A percentile compares a stretch with the other conserved stretches of the same genome.
Evolutionary conservation across 345 rosid genomes (phyloP).

Genomic region (Populus euphratica): DNA sequence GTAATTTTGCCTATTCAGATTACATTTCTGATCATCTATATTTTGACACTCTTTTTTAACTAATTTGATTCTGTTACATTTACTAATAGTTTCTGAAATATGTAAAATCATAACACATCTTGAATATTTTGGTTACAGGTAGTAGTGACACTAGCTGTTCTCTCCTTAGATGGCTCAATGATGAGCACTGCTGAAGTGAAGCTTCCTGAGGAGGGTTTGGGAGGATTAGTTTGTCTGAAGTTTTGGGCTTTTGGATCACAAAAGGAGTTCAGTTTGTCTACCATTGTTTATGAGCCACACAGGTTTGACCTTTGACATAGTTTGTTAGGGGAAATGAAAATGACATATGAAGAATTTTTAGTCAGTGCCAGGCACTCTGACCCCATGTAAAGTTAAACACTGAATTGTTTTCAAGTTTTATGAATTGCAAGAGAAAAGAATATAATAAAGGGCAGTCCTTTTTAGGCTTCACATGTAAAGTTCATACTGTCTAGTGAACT

Average conservation of each 20-base stretch:
- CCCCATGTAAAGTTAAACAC: background rate
- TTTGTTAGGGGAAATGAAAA: background rate
- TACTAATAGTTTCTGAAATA: background rate
- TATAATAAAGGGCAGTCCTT: background rate
- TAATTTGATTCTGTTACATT: background rate
- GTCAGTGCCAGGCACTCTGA: background rate
- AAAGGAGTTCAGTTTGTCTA: slow-evolving; percentile 62
- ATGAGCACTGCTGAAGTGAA: slow-evolving; percentile 83
- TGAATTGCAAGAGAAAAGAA: background rate
- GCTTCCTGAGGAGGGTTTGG: slow-evolving; percentile 85
- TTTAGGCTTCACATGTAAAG: background rate
- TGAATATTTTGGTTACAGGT: slow-evolving; percentile 43
- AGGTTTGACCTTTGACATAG: slow-evolving; percentile 36
- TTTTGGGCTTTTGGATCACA: slow-evolving; percentile 64
- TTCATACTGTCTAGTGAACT: background rate
- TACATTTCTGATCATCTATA: background rate
- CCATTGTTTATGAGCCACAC: slow-evolving; percentile 93
- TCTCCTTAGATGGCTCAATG: slow-evolving; percentile 73
- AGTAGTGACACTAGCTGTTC: slow-evolving; percentile 67
- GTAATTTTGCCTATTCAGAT: background rate
- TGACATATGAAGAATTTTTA: background rate
- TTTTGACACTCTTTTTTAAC: background rate
- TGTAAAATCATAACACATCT: slow-evolving; percentile 5
- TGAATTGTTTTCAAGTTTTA: background rate
- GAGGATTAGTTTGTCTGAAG: slow-evolving; percentile 81